Evolutionary conservation across 2,329 filamentous ascomycete species (phyloP), one percentile per base, ranked within the genome.

Genomic region (Ophiobolus disseminans): DNA sequence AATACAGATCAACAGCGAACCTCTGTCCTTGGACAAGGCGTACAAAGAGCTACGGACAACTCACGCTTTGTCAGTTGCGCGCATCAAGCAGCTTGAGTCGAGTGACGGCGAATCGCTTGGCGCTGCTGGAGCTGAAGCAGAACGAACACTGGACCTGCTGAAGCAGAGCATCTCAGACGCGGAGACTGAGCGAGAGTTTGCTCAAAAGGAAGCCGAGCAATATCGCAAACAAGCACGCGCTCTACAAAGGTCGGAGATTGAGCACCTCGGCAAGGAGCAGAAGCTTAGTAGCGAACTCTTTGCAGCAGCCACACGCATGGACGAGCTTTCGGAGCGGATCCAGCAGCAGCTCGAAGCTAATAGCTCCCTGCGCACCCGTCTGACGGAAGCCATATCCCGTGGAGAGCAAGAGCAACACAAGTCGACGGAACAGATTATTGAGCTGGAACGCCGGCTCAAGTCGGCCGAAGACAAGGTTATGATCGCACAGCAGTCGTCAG

Each of bases 381-480:
- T 99, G 2, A 79, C 87, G 5, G 84, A 89, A 16, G 91, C 92
- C 1, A 89, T 97, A 28, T 79, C 85, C 42, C 89, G 91, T 55
- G 92, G 93, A 48, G 93, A 97, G 64, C 81, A 82, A 23, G 90
- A 94, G 62, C 92, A 96, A 70, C 86, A 87, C 65, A 77, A 86
- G 50, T 95, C 91, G 54, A 89, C 89, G 11, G 81, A 85, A 42
- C 88, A 90, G 63, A 96, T 99, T 69, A 90, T 90, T 47, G 82
- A 86, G 45, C 84, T 97, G 70, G 92, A 97, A 70, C 82, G 83
- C 53, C 88, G 86, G 48, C 86, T 99, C 47, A 90, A 89, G 63
- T 75, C 78, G 13, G 84, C 97, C 40, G 94, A 97, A 70, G 92
- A 97, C 53, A 85, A 88, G 62, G 83, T 99, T 17, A 81, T 95